Base-by-base conservation (phyloP, 2,329 filamentous ascomycete genomes). In the Xylogone sp. region DNA sequence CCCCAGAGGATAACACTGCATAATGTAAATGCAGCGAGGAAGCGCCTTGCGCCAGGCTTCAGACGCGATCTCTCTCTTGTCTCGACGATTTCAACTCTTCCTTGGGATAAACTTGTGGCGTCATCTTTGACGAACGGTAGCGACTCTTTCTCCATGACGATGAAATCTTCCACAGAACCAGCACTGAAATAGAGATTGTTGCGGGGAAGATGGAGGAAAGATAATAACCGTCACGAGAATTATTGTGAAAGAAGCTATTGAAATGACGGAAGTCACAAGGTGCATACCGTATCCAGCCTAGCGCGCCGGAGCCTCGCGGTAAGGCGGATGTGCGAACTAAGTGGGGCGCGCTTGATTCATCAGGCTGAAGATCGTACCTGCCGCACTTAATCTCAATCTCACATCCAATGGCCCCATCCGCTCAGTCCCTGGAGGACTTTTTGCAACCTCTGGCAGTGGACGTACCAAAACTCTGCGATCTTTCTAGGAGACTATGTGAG, bases 401-500 rank as follows among this genome's bases (percentile, higher is more conserved):
- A 13, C 34, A 4, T 39, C 34, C 10, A 39, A 39, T 39, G 34
- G 34, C 43, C 43, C 20, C 20, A 22, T 27, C 16, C 16, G 16
- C 12, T 45, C 43, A 22, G 21, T 45, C 43, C 43, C 43, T 18
- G 13, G 59, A 71, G 42, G 69, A 72, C 31, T 83, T 83, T 61
- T 66, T 84, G 52, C 60, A 64, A 51, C 79, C 80, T 19, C 69
- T 84, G 18, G 65, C 63, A 20, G 68, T 84, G 54, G 72, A 82
- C 59, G 59, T 70, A 21, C 61, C 69, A 1, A 75, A 68, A 45
- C 70, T 78, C 31, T 65, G 75, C 54, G 59, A 64, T 22, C 70
- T 85, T 45, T 75, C 81, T 4, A 67, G 63, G 34, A 71, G 71
- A 46, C 73, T 85, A 43, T 66, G 71, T 48, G 56, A 60, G 12